Percentiles rank a stretch among this genome's conserved stretches.
phyloP scores from a whole-genome alignment of 139 green algal genomes.

The Picocystis salinarum region DNA sequence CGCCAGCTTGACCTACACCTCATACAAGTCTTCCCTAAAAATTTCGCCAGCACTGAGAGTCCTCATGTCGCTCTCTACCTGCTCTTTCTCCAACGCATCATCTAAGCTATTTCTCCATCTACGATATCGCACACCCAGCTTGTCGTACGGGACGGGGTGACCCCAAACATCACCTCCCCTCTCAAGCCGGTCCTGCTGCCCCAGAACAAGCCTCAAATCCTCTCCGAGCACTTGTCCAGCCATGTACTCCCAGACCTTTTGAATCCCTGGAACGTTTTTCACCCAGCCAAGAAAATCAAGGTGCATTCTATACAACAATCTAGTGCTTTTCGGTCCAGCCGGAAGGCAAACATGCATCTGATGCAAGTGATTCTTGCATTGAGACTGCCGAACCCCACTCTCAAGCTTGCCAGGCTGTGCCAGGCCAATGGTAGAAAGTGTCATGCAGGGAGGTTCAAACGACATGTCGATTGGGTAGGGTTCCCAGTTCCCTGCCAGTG shows the following conservation, averaged over 20 bases:
- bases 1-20: no score
- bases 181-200: constrained; percentile 85
- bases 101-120: constrained; percentile 61
- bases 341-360: constrained; percentile 95
- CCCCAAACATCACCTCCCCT: constrained; percentile 71
- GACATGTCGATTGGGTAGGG: constrained; percentile 97
- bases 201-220: constrained; percentile 81
- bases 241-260: constrained; percentile 70
- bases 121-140: constrained; percentile 84
- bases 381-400: constrained; percentile 29
- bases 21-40: no score
- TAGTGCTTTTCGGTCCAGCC: constrained; percentile 50
- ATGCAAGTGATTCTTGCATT: constrained; percentile 82
- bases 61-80: background rate
- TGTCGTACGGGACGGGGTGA: constrained; percentile 88
- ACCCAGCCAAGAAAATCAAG: constrained; percentile 86
- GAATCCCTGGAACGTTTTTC: constrained; percentile 60
- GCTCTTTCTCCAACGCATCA: background rate
- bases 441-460: constrained; percentile 85
- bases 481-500: constrained; percentile 72
- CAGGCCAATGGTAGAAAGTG: constrained; percentile 71
- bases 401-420: constrained; percentile 72
- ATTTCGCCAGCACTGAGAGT: no score
- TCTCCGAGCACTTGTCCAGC: constrained; percentile 82
- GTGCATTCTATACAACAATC: constrained; percentile 92